A percentile compares a stretch with the other conserved stretches of the same genome.
phyloP scores from a whole-genome alignment of 2,329 filamentous ascomycete species.

The Hypoxylon sp. region DNA sequence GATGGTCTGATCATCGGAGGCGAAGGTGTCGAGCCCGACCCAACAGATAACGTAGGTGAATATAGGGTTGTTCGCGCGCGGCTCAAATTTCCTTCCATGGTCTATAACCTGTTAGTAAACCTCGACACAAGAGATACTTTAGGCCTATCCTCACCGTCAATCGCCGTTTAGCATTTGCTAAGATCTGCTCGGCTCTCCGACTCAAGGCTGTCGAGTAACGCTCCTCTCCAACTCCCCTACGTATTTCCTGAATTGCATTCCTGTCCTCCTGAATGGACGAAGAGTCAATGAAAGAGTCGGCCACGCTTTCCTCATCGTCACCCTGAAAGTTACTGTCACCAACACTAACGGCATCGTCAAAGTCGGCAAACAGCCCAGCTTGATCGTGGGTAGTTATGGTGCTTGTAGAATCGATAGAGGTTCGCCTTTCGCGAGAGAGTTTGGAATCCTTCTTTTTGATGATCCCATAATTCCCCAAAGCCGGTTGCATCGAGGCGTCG shows the following conservation, averaged over 20 bases:
- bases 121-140: not conserved
- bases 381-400: constrained; percentile 70
- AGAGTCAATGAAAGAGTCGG: constrained; percentile 69
- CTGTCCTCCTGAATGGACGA: constrained; percentile 54
- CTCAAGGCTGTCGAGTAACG: constrained; percentile 82
- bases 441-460: constrained; percentile 62
- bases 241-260: constrained; percentile 47
- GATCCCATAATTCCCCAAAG: constrained; percentile 55
- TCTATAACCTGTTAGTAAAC: constrained; percentile 65
- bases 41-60: constrained; percentile 58
- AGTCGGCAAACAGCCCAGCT: constrained; percentile 68
- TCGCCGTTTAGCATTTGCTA: constrained; percentile 91
- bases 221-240: constrained; percentile 64
- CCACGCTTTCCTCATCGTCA: constrained; percentile 77
- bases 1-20: constrained; percentile 63
- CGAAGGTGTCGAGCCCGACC: constrained; percentile 68
- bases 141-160: constrained; percentile 76
- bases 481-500: constrained; percentile 51
- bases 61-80: constrained; percentile 80
- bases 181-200: constrained; percentile 87
- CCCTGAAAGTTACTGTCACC: constrained; percentile 77
- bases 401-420: constrained; percentile 73
- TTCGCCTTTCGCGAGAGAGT: constrained; percentile 64
- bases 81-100: constrained; percentile 92
- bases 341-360: constrained; percentile 74